Conservation (phyloP, 345 rosid genomes). For the Tarenaya hassleriana region DNA sequence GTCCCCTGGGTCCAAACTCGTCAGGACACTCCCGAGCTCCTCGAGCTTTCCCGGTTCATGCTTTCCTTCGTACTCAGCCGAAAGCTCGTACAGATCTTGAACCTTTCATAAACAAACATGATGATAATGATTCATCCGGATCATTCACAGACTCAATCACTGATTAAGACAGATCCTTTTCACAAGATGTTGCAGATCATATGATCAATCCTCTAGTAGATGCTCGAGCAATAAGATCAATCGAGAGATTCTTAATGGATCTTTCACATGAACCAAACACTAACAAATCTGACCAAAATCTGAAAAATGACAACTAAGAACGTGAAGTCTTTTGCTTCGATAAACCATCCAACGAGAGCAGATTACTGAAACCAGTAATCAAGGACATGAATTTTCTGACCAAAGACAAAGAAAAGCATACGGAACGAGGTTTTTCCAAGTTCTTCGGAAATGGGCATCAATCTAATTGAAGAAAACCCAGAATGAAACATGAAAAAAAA, state of each 20-base stretch:
- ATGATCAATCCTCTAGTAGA: not conserved
- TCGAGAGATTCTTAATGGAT: not conserved
- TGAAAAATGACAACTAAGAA: no score
- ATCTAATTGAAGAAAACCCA: no score
- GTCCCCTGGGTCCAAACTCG: slow-evolving; percentile 93
- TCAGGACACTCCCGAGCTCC: slow-evolving; percentile 78
- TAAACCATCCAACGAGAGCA: no score
- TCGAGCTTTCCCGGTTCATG: slow-evolving; percentile 67
- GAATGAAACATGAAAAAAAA: no score
- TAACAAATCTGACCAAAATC: no score
- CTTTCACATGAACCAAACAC: not conserved
- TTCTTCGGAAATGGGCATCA: no score
- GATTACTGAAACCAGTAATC: no score
- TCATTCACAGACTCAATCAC: not conserved
- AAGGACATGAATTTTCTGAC: no score
- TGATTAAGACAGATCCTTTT: not conserved
- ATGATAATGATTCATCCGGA: not conserved
- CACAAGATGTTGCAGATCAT: not conserved
- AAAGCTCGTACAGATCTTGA: slow-evolving; percentile 90
- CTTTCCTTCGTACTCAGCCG: slow-evolving; percentile 91
- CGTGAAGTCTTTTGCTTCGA: no score
- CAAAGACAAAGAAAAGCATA: no score
- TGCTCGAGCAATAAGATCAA: no score
- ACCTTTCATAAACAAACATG: slow-evolving; percentile 44
- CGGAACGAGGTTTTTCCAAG: no score